Base-by-base conservation (phyloP, 2,329 filamentous ascomycete species). In the Pseudogymnoascus sp. region DNA sequence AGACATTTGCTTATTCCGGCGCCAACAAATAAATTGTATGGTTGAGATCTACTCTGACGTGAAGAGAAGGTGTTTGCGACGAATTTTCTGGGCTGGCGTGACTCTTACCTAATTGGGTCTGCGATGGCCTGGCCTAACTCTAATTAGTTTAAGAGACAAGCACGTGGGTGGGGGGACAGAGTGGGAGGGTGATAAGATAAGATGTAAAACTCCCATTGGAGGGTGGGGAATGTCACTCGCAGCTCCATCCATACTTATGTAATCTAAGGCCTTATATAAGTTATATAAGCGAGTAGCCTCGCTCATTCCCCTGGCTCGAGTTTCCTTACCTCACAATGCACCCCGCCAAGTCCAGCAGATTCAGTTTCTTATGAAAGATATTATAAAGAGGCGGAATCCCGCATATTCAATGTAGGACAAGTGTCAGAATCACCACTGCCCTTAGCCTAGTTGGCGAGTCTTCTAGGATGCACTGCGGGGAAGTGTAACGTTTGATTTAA, bases 61-160 rank as follows among this genome's bases (percentile, higher is more conserved):
- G 50, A 56, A 56, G 29, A 56, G 16, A 56, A n/a, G n/a, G 29
- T 56, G 50, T 56, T 56, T 56, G 50, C 29, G 29, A 56, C 16
- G 50, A 56, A 33, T 31, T 56, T 56, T 56, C n/a, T 56, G 50
- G 29, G 16, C 26, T 56, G 26, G 50, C 10, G n/a, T 21, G 29
- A 35, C 50, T 13, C 50, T 56, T 56, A 56, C 50, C 50, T 56
- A 56, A 56, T 56, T 56, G 29, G 29, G 50, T 33, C 29, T 21
- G 16, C 29, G 11, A 33, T 16, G 50, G 50, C 29, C 16, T 56
- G 50, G 16, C 16, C 50, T 56, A 56, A 56, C 50, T 56, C 29
- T 33, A 33, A 35, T 56, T 6, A 56, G 50, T 56, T 56, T 56
- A 56, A 56, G 4, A 21, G 29, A 33, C n/a, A 33, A 56, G 29